A percentile compares a stretch with the other conserved stretches of the same genome.
Conservation (phyloP, 768 basidiomycete species). For the Leccinum disarticulatum region DNA sequence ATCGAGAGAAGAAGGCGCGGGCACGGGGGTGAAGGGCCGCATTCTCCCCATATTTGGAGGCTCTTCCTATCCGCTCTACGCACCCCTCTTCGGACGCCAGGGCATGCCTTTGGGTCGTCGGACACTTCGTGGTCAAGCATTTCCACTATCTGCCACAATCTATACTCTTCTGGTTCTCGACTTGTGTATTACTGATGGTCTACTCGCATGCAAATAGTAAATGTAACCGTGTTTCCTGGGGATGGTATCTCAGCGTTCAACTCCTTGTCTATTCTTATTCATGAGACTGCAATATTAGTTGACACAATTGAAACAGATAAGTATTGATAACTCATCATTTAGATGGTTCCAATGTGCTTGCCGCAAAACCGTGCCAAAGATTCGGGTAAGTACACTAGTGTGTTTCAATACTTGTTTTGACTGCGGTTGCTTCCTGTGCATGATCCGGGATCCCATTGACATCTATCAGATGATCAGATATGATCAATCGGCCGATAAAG, state of each 20-base stretch:
- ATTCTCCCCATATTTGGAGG: not conserved
- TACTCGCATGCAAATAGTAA: not conserved
- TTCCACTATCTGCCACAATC: conserved; percentile 3
- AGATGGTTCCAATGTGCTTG: not conserved
- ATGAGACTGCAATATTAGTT: not conserved
- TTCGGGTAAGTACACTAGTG: not conserved
- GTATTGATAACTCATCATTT: not conserved
- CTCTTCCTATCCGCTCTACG: not conserved
- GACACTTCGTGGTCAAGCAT: not conserved
- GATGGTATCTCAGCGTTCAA: not conserved
- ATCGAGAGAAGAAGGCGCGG: conserved; percentile 43
- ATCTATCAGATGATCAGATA: not conserved
- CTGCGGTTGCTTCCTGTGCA: not conserved
- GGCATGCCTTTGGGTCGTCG: not conserved
- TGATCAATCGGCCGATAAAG: not conserved
- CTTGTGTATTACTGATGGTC: not conserved
- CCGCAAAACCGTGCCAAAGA: not conserved
- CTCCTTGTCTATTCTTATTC: too few species aligned
- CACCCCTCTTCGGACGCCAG: not conserved
- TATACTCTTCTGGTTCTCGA: not conserved
- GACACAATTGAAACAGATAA: not conserved
- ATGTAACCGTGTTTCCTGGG: not conserved
- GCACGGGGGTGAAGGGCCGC: conserved; percentile 24
- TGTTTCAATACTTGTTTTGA: not conserved
- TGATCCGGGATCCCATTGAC: too few species aligned